Conservation (phyloP, 805 yeast species). For the Candida sakaeoensis region DNA sequence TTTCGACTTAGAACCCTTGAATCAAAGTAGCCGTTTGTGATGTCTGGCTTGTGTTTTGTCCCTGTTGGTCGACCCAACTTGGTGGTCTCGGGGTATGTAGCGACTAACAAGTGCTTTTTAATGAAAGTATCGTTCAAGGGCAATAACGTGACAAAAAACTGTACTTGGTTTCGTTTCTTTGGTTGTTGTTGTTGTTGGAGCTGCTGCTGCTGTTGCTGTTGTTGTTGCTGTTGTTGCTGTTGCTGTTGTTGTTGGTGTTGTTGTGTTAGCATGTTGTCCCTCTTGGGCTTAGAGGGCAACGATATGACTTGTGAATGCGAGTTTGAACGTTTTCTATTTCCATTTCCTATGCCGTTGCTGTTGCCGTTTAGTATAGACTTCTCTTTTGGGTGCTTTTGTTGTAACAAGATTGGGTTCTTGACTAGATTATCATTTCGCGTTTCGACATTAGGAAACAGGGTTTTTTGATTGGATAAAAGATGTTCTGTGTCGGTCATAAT, state of each 20-base stretch:
- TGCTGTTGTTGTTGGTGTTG: too few relatives aligned
- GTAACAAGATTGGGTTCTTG: neutral
- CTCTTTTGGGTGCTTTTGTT: slow-evolving; percentile 2
- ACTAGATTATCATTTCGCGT: slow-evolving; percentile 3
- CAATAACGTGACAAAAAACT: slow-evolving; percentile 63
- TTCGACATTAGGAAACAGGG: slow-evolving; percentile 9
- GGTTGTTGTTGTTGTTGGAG: too few relatives aligned
- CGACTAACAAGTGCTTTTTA: slow-evolving; percentile 73
- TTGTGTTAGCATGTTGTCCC: too few relatives aligned
- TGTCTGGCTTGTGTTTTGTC: slow-evolving; percentile 51
- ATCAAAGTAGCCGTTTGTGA: slow-evolving; percentile 90
- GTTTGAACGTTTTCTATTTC: slow-evolving; percentile 31
- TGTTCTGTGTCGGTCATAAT: neutral
- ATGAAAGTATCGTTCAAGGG: slow-evolving; percentile 83
- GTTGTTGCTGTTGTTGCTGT: too few relatives aligned
- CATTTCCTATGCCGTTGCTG: too few relatives aligned
- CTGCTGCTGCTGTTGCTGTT: too few relatives aligned
- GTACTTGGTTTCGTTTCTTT: slow-evolving; percentile 22
- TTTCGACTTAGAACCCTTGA: slow-evolving; percentile 88
- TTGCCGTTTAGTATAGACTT: too few relatives aligned
- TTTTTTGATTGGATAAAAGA: neutral
- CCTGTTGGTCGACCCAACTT: slow-evolving; percentile 90
- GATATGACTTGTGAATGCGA: slow-evolving; percentile 39
- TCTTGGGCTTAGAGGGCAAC: slow-evolving; percentile 17
- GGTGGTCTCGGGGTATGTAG: slow-evolving; percentile 75